These are phyloP conservation scores for Candida berthetii DNA, from an alignment of 805 yeast genomes.

Conservation along the genomic window DNA sequence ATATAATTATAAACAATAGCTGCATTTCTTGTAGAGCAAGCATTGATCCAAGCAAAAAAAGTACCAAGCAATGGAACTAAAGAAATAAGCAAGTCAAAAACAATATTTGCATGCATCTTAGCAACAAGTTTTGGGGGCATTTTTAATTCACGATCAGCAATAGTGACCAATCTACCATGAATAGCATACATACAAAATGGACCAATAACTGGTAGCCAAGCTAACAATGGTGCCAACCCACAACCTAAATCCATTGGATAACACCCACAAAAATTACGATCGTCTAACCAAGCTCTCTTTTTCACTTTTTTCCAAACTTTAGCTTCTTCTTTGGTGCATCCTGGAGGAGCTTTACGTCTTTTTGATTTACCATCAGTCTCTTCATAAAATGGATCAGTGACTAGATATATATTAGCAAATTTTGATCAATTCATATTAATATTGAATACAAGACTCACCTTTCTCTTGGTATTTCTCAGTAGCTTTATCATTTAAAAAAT, in stretches of 20 bases:
- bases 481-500: slow-evolving; percentile 58
- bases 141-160: slow-evolving; percentile 51
- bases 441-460: slow-evolving; percentile 15
- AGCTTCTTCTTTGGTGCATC: slow-evolving; percentile 51
- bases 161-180: slow-evolving; percentile 59
- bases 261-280: slow-evolving; percentile 76
- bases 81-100: slow-evolving; percentile 66
- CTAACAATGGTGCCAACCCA: slow-evolving; percentile 71
- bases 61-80: slow-evolving; percentile 80
- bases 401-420: neutral
- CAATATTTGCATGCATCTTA: slow-evolving; percentile 70
- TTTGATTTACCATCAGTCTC: slow-evolving; percentile 44
- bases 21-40: slow-evolving; percentile 86
- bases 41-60: slow-evolving; percentile 73
- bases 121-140: slow-evolving; percentile 56
- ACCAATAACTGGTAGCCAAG: slow-evolving; percentile 78
- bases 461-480: slow-evolving; percentile 57
- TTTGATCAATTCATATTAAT: neutral
- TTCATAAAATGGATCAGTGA: slow-evolving; percentile 55
- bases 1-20: slow-evolving; percentile 54
- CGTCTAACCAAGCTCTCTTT: slow-evolving; percentile 81
- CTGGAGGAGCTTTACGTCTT: slow-evolving; percentile 54
- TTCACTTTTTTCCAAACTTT: slow-evolving; percentile 71
- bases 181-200: slow-evolving; percentile 75
- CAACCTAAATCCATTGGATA: slow-evolving; percentile 68